Conservation (phyloP, 2,329 filamentous ascomycete genomes). For the Escovopsis sp. region DNA sequence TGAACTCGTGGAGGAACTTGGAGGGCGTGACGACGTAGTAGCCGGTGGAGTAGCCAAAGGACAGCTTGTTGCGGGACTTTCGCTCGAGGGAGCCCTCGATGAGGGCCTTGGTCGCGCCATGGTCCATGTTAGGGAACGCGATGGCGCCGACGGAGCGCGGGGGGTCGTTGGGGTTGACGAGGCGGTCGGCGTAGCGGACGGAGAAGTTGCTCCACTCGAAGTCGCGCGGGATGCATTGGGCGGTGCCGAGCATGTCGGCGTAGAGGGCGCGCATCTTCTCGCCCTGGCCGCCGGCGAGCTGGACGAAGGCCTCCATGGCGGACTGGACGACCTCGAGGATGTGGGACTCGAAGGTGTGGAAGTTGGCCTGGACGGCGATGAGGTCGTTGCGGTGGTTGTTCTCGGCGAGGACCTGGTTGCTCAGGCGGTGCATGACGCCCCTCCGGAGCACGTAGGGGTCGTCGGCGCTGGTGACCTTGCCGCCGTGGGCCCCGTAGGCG, state of each 20-base stretch:
- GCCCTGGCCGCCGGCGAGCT: conserved; percentile 63
- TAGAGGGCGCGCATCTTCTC: conserved; percentile 74
- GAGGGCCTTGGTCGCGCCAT: conserved; percentile 62
- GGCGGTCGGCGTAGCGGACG: conserved; percentile 50
- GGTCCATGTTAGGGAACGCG: conserved; percentile 77
- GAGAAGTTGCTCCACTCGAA: conserved; percentile 89
- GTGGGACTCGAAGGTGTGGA: conserved; percentile 75
- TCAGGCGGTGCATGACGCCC: conserved; percentile 66
- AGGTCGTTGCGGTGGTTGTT: conserved; percentile 93
- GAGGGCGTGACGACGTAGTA: conserved; percentile 87
- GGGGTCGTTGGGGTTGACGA: conserved; percentile 65
- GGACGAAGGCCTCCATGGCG: conserved; percentile 69
- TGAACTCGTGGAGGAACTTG: conserved; percentile 90
- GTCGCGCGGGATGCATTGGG: conserved; percentile 65
- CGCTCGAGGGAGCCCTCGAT: conserved; percentile 83
- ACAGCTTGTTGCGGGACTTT: conserved; percentile 75
- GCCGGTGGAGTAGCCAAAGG: conserved; percentile 58
- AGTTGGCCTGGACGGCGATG: conserved; percentile 80
- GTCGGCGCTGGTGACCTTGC: conserved; percentile 53
- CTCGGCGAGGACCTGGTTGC: conserved; percentile 85
- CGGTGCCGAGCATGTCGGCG: conserved; percentile 62
- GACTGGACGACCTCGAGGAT: conserved; percentile 70
- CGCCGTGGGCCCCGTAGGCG: conserved; percentile 59
- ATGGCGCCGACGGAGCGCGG: conserved; percentile 61
- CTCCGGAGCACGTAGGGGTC: conserved; percentile 84